Evolutionary conservation across 495 filamentous ascomycete species (phyloP).

Genomic region (Neurospora cerealis): DNA sequence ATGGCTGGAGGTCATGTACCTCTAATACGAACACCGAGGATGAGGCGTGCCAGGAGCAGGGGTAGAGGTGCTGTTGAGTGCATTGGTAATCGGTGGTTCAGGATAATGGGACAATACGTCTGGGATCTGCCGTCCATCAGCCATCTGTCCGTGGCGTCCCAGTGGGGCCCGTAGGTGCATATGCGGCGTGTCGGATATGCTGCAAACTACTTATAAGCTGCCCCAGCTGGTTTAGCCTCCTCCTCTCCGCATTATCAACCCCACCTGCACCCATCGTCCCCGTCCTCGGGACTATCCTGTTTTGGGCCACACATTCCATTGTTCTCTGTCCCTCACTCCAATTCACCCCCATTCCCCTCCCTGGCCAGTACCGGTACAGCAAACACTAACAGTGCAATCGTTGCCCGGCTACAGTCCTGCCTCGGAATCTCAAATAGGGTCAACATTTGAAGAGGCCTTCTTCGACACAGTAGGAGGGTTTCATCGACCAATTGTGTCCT

Average conservation of each 20-base stretch:
- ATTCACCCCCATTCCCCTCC: background rate
- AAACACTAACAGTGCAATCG: background rate
- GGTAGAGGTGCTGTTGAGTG: background rate
- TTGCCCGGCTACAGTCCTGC: background rate
- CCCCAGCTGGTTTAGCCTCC: conserved; percentile 10
- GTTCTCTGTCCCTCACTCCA: background rate
- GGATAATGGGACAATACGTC: background rate
- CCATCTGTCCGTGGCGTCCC: background rate
- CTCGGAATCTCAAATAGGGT: background rate
- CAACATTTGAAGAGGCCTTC: background rate
- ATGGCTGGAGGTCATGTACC: background rate
- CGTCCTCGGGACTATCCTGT: conserved; percentile 1
- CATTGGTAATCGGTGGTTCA: background rate
- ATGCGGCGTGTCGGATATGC: conserved; percentile 7
- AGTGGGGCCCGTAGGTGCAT: background rate
- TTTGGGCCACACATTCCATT: conserved; percentile 5
- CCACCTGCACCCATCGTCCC: conserved; percentile 1
- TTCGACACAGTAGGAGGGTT: background rate
- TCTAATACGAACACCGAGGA: background rate
- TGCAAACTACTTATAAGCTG: conserved; percentile 11
- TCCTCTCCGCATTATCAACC: conserved; percentile 6
- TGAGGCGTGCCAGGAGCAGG: background rate
- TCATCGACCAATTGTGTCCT: background rate
- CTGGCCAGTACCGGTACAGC: background rate
- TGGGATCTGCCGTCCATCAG: background rate